Evolutionary conservation across 768 basidiomycete species (phyloP).

Genomic region (Clitopilus hobsonii): DNA sequence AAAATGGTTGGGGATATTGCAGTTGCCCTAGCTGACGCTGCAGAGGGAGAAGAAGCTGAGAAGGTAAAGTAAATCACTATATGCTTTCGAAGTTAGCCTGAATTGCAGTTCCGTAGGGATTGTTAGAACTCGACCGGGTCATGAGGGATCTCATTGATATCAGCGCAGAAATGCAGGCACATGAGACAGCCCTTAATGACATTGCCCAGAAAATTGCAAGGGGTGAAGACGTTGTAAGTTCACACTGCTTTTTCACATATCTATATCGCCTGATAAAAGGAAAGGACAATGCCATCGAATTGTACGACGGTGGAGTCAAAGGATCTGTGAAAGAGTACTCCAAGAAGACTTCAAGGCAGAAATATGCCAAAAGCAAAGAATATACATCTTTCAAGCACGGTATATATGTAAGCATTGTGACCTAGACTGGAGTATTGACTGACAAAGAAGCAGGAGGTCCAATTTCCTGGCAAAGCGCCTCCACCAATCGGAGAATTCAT

Average conservation of each 20-base stretch:
- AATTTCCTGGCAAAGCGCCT: slow-evolving; percentile 62
- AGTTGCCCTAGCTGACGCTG: slow-evolving; percentile 56
- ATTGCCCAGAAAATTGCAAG: slow-evolving; percentile 52
- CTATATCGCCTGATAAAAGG: slow-evolving; percentile 3
- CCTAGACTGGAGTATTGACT: no score
- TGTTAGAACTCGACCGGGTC: slow-evolving; percentile 56
- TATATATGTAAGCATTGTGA: slow-evolving; percentile 60
- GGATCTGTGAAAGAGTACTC: slow-evolving; percentile 41
- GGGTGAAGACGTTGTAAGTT: slow-evolving; percentile 57
- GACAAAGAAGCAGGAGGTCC: slow-evolving; percentile 47
- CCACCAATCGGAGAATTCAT: slow-evolving; percentile 76
- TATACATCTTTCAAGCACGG: slow-evolving; percentile 61
- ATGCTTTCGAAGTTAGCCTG: background rate
- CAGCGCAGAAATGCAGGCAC: slow-evolving; percentile 51
- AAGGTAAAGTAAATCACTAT: slow-evolving; percentile 33
- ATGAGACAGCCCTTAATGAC: slow-evolving; percentile 47
- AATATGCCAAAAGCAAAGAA: slow-evolving; percentile 58
- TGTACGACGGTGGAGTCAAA: slow-evolving; percentile 46
- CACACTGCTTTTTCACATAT: background rate
- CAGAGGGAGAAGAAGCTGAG: slow-evolving; percentile 45
- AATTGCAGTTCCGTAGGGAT: slow-evolving; percentile 30
- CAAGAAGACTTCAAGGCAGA: slow-evolving; percentile 69
- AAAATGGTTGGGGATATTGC: slow-evolving; percentile 48
- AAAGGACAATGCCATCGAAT: slow-evolving; percentile 47
- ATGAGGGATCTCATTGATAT: slow-evolving; percentile 72